Percentiles rank a stretch among this genome's conserved stretches.
Conservation (phyloP, 192 early-diverging fungal genomes). For the Oehlia diaphana region DNA sequence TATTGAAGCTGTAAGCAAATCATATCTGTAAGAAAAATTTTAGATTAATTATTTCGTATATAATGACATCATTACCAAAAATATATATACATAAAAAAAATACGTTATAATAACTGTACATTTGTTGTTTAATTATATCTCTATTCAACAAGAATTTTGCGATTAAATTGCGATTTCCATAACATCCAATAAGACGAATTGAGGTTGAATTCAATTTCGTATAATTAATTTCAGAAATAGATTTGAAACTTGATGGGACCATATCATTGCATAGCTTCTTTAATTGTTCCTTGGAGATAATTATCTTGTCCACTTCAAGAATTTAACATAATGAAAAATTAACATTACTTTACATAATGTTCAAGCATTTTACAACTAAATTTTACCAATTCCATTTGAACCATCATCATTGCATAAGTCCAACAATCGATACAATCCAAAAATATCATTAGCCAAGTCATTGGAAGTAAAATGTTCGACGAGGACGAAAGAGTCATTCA, state of each 20-base stretch:
- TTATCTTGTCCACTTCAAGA: not conserved
- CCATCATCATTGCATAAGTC: slow-evolving; percentile 25
- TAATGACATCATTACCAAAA: not conserved
- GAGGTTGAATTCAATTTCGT: not conserved
- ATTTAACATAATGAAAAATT: no score
- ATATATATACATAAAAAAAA: no score
- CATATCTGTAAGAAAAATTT: not conserved
- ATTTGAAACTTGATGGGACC: not conserved
- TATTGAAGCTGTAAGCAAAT: not conserved
- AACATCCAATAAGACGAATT: slow-evolving; percentile 18
- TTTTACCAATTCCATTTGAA: slow-evolving; percentile 16
- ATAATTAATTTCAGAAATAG: slow-evolving; percentile 17
- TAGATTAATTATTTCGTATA: not conserved
- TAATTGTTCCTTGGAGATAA: not conserved
- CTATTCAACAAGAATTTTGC: not conserved
- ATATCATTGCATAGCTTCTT: not conserved
- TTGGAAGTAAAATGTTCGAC: no score
- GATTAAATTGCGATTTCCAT: slow-evolving; percentile 7
- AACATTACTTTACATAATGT: no score
- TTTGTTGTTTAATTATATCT: not conserved
- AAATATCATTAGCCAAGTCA: not conserved
- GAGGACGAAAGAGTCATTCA: no score
- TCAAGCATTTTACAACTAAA: no score
- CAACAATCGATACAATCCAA: slow-evolving; percentile 17
- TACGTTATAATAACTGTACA: not conserved